Evolutionary conservation across 371 early-diverging fungal genomes (phyloP), one percentile per base, ranked within the genome.

Genomic region (Mucor indicus): DNA sequence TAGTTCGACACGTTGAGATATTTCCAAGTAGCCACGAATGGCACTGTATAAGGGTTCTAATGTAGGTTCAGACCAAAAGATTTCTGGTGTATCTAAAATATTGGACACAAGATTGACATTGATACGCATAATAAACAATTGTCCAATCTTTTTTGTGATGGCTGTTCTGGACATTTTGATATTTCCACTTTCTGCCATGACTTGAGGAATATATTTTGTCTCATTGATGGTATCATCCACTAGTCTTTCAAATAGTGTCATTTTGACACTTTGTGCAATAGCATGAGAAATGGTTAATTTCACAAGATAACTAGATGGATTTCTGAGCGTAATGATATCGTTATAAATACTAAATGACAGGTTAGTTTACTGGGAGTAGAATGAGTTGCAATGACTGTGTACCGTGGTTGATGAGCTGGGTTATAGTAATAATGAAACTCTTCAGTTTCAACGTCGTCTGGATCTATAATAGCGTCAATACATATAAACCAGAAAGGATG

Each of bases 391-490:
- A n/a, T n/a, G n/a, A n/a, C n/a, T 13, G 11, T 39, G 62, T 80
- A 71, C 82, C 84, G 64, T 73, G 89, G 80, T 69, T 90, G 64
- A 77, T 84, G 59, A 54, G 75, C 41, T 62, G 74, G 60, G 67
- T 86, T 89, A 72, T 95, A 94, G 51, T 90, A 85, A 59, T 89
- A 95, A 64, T 89, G 82, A 62, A 98, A 94, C 62, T 92, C 92
- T 62, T 98, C 96, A 1, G 81, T 80, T 67, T 94, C 91, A 2
- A 93, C 77, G 61, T 91, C 92, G 15, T 80, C 81, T 13, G 73
- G 56, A 30, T 80, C 81, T 8, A 13, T 33, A 13, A 33, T 15
- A 33, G 4, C 4, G 29, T 29, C 11, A 29, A 11, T 27, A 21
- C 12, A 37, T 10, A 9, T 19, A 38, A 15, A 4, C 40, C 24